Evolutionary conservation across 345 rosid genomes (phyloP).

Genomic region (Lumnitzera racemosa): DNA sequence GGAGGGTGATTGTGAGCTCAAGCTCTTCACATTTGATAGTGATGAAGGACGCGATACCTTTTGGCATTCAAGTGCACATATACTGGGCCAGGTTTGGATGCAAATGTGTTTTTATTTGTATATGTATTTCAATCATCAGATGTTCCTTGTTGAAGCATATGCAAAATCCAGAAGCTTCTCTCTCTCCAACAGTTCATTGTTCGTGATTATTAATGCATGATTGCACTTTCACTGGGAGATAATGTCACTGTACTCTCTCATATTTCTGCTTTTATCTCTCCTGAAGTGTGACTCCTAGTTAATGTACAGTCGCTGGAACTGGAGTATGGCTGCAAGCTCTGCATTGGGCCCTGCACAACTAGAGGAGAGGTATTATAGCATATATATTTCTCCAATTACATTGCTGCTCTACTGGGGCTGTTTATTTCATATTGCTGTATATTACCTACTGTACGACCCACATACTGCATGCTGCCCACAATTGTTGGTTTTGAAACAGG

Average conservation of each 20-base stretch:
- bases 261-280: background rate
- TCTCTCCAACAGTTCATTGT: background rate
- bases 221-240: too few relatives aligned
- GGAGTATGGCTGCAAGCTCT: slow-evolving; percentile 83
- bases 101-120: background rate
- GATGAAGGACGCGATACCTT: slow-evolving; percentile 93
- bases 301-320: slow-evolving; percentile 64
- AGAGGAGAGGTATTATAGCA: slow-evolving; percentile 73
- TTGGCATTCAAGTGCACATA: slow-evolving; percentile 98
- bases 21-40: slow-evolving; percentile 58
- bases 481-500: too few relatives aligned
- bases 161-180: background rate
- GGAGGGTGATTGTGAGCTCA: slow-evolving; percentile 69
- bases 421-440: background rate
- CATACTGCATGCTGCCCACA: too few relatives aligned
- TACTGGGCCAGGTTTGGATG: slow-evolving; percentile 76
- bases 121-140: background rate
- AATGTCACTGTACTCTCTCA: too few relatives aligned
- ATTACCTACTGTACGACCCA: too few relatives aligned
- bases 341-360: slow-evolving; percentile 98
- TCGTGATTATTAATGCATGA: background rate
- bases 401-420: background rate
- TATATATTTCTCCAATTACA: background rate
- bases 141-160: too few relatives aligned
- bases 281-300: background rate